Evolutionary conservation across 768 basidiomycete species (phyloP), one percentile per base, ranked within the genome.

Genomic region (Lactarius tabidus): DNA sequence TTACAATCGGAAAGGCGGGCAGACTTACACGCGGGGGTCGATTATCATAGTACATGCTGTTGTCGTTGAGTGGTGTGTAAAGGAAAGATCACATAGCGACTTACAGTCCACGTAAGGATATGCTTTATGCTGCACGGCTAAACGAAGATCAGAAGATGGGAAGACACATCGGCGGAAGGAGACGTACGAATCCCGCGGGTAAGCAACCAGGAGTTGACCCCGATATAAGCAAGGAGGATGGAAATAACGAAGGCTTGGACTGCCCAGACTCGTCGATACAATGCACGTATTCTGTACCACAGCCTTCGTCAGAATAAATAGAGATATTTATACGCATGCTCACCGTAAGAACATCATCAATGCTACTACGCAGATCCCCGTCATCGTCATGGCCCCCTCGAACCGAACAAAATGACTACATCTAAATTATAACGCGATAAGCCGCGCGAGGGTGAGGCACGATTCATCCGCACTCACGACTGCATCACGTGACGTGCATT

Each of bases 271-370:
- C 29, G 26, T 60, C 60, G 45, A 23, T 77, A 79, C 48, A 76
- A 62, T 1, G 75, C 78, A n/a, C 71, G 70, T 15, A 79, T 70
- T 5, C 74, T 72, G 63, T 33, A 1, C 14, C 26, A 36, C n/a
- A 17, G 41, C 23, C 1, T 23, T 26, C 10, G 14, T n/a, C 23
- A 23, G n/a, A n/a, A 45, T 45, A 10, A 45, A 23, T 43, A 43
- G 55, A 8, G 9, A 10, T 39, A 14, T 20, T 9, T 6, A 23
- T 33, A 20, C 28, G n/a, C 17, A 55, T 15, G 41, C 76, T 71
- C 65, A 79, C 77, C 85, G 82, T 3, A 85, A 67, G 28, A 84
- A 74, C 85, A 87, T 85, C 84, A 87, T 85, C 20, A 84, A 66
- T 4, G 79, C 83, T 1, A 82, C 80, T 28, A 82, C 72, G 38